phyloP scores from a whole-genome alignment of 257 asterid genomes.

The Schizonepeta tenuifolia region DNA sequence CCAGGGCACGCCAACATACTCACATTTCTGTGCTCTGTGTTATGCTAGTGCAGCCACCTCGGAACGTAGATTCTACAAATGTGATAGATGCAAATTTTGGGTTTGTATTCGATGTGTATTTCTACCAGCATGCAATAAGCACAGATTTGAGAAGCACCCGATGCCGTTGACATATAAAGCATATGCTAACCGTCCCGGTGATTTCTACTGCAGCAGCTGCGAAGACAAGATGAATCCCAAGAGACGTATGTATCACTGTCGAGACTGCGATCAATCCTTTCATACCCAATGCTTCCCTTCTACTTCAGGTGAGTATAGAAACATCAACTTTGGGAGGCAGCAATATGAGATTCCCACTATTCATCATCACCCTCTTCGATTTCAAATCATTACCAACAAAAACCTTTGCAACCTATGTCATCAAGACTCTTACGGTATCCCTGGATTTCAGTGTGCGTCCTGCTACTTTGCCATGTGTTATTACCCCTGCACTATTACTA shows the following conservation, averaged over 20 bases:
- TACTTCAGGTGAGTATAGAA: neutral
- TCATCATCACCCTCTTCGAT: too few relatives aligned
- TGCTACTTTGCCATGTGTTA: too few relatives aligned
- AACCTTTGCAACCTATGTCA: too few relatives aligned
- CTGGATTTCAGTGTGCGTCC: too few relatives aligned
- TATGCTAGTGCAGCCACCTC: rapidly evolving
- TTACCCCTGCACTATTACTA: too few relatives aligned
- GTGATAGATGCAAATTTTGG: neutral
- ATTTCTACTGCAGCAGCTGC: neutral
- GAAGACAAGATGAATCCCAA: neutral
- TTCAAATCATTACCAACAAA: too few relatives aligned
- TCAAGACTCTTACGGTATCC: too few relatives aligned
- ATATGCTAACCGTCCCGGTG: too few relatives aligned
- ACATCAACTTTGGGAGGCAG: too few relatives aligned
- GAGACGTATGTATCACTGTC: neutral
- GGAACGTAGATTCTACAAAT: neutral
- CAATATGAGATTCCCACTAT: too few relatives aligned
- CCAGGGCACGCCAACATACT: rapidly evolving
- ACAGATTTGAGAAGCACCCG: neutral
- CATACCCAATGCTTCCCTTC: neutral
- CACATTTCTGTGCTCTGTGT: neutral
- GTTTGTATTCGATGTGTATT: neutral
- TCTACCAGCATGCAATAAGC: neutral
- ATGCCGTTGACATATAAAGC: neutral
- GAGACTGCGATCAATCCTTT: neutral